Percentiles rank a stretch among this genome's conserved stretches.
Evolutionary conservation across 1,139 yeast species (phyloP).

Genomic region (Taphrina deformans): DNA sequence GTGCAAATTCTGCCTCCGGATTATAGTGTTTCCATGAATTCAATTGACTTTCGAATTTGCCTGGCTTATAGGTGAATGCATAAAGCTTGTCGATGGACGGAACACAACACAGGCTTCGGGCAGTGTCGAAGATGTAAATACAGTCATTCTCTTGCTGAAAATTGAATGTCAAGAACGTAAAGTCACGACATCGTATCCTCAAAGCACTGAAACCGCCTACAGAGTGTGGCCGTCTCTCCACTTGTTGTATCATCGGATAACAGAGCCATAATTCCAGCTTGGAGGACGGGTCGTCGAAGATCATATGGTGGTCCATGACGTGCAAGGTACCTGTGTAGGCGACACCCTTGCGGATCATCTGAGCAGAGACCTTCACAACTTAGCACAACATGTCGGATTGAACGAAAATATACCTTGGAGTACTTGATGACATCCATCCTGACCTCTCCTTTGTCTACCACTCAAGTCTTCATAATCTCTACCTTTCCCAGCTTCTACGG

Average conservation of each 20-base stretch:
- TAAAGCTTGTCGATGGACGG: conserved; percentile 59
- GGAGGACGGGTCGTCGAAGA: conserved; percentile 50
- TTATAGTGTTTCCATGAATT: conserved; percentile 76
- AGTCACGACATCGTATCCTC: conserved; percentile 79
- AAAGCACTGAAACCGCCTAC: conserved; percentile 56
- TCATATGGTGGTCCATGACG: conserved; percentile 81
- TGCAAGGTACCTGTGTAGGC: conserved; percentile 68
- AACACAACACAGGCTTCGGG: conserved; percentile 42
- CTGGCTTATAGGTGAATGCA: conserved; percentile 69
- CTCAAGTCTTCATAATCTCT: not conserved
- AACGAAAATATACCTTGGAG: not conserved
- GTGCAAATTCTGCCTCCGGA: conserved; percentile 60
- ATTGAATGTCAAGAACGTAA: conserved; percentile 78
- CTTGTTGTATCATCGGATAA: conserved; percentile 77
- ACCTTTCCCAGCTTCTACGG: not conserved
- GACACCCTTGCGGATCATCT: conserved; percentile 68
- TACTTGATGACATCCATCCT: conserved; percentile 10
- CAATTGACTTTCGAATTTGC: conserved; percentile 53
- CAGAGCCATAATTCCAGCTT: conserved; percentile 82
- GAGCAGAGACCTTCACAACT: conserved; percentile 61
- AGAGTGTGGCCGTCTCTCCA: conserved; percentile 53
- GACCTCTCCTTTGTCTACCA: not conserved
- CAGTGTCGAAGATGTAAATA: conserved; percentile 67
- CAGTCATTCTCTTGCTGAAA: conserved; percentile 63
- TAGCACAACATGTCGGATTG: not conserved